Percentiles rank a stretch among this genome's conserved stretches.
Conservation (phyloP, 257 asterid genomes). For the Parsonsia alboflavescens region DNA sequence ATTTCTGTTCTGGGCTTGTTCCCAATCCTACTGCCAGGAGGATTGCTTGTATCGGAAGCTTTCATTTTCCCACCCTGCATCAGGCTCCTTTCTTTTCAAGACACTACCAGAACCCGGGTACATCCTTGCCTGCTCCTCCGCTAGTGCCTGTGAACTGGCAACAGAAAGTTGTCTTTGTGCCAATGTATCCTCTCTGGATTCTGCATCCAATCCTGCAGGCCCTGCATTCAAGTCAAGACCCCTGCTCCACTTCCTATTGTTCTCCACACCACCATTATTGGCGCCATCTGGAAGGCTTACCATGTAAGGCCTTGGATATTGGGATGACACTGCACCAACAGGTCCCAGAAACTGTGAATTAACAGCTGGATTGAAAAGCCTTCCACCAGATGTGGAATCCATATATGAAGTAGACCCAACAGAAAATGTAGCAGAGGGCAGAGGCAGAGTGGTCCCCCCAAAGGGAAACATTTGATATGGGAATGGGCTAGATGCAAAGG, state of each 20-base stretch:
- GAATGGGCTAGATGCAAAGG: slow-evolving; percentile 26
- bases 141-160: slow-evolving; percentile 51
- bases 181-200: slow-evolving; percentile 48
- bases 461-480: slow-evolving; percentile 42
- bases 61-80: slow-evolving; percentile 70
- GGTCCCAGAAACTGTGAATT: slow-evolving; percentile 58
- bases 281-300: slow-evolving; percentile 36
- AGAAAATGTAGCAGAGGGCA: slow-evolving; percentile 53
- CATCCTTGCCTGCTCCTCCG: slow-evolving; percentile 63
- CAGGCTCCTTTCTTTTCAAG: slow-evolving; percentile 75
- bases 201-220: slow-evolving; percentile 61
- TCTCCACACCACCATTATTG: slow-evolving; percentile 42
- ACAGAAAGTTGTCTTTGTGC: slow-evolving; percentile 52
- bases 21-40: slow-evolving; percentile 43
- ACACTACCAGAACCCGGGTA: slow-evolving; percentile 45
- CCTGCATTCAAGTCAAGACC: slow-evolving; percentile 89
- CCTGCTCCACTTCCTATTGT: slow-evolving; percentile 59
- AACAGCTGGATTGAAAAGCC: slow-evolving; percentile 46
- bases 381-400: slow-evolving; percentile 46
- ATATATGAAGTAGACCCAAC: slow-evolving; percentile 35
- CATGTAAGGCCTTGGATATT: slow-evolving; percentile 55
- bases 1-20: neutral
- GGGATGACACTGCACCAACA: slow-evolving; percentile 49
- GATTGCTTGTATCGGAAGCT: slow-evolving; percentile 67
- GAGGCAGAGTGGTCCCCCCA: slow-evolving; percentile 53